Evolutionary conservation across 495 filamentous ascomycete genomes (phyloP).

Genomic region (Tricharina praecox): DNA sequence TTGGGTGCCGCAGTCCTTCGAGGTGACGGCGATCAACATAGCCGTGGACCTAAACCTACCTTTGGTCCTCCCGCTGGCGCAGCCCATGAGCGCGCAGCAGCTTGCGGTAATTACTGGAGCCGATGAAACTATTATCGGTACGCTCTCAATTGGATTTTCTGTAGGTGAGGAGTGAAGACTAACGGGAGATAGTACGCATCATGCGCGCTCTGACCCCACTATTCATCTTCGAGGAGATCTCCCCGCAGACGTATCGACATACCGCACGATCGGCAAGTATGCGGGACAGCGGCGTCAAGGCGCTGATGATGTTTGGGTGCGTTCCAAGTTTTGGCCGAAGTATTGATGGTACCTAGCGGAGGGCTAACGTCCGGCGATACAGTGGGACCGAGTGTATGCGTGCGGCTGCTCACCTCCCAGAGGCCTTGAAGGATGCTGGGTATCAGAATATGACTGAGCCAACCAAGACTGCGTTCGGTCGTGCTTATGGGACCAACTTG

Average conservation of each 20-base stretch:
- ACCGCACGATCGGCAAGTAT: neutral
- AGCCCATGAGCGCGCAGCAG: neutral
- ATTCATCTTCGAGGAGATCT: conserved; percentile 1
- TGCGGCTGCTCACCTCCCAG: neutral
- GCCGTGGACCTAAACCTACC: conserved; percentile 2
- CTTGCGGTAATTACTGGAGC: neutral
- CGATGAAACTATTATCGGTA: neutral
- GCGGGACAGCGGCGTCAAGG: neutral
- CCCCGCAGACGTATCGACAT: neutral
- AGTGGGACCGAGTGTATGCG: neutral
- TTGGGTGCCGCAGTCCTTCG: too few species aligned
- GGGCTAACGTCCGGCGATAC: neutral
- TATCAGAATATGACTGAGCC: neutral
- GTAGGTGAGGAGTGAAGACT: neutral
- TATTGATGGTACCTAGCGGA: too few species aligned
- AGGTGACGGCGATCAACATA: neutral
- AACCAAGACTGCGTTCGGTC: neutral
- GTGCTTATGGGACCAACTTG: neutral
- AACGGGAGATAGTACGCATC: neutral
- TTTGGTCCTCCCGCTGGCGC: neutral
- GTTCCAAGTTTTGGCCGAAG: neutral
- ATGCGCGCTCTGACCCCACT: conserved; percentile 2
- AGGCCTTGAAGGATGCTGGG: neutral
- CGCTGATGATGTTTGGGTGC: neutral
- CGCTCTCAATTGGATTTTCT: neutral